Conservation (phyloP, 179 eudicot species). For the Silene coronaria region DNA sequence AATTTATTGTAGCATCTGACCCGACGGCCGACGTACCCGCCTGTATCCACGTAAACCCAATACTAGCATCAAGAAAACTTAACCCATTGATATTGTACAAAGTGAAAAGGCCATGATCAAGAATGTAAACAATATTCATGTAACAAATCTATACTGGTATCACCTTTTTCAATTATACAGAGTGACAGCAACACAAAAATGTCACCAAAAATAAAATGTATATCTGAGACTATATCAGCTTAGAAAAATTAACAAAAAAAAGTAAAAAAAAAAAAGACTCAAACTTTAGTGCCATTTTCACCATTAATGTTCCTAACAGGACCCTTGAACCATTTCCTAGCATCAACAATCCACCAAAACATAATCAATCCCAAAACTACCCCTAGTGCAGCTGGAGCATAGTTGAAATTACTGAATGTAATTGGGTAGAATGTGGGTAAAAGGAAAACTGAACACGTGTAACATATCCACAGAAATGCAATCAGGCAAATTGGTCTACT, state of each 20-base stretch:
- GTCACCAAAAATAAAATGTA: neutral
- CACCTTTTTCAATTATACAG: too few relatives aligned
- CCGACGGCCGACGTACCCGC: too few relatives aligned
- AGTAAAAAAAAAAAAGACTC: neutral
- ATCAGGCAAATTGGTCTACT: constrained; percentile 48
- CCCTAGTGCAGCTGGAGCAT: constrained; percentile 52
- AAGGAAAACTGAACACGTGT: constrained; percentile 53
- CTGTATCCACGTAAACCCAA: too few relatives aligned
- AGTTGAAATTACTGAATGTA: constrained; percentile 44
- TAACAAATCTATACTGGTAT: too few relatives aligned
- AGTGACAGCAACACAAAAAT: too few relatives aligned
- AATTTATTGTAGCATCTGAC: too few relatives aligned
- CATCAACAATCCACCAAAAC: constrained; percentile 64
- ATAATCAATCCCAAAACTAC: constrained; percentile 37
- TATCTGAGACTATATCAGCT: neutral
- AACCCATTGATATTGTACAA: too few relatives aligned
- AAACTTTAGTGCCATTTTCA: constrained; percentile 32
- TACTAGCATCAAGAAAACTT: too few relatives aligned
- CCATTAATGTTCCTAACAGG: constrained; percentile 52
- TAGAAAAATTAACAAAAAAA: too few relatives aligned
- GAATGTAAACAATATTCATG: too few relatives aligned
- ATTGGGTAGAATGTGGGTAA: constrained; percentile 50
- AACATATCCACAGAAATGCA: constrained; percentile 56
- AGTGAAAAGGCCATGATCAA: too few relatives aligned
- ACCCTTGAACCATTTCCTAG: constrained; percentile 55